These are phyloP conservation scores for Pleurotus sapidus DNA, from an alignment of 768 basidiomycete genomes.

Conservation along the genomic window DNA sequence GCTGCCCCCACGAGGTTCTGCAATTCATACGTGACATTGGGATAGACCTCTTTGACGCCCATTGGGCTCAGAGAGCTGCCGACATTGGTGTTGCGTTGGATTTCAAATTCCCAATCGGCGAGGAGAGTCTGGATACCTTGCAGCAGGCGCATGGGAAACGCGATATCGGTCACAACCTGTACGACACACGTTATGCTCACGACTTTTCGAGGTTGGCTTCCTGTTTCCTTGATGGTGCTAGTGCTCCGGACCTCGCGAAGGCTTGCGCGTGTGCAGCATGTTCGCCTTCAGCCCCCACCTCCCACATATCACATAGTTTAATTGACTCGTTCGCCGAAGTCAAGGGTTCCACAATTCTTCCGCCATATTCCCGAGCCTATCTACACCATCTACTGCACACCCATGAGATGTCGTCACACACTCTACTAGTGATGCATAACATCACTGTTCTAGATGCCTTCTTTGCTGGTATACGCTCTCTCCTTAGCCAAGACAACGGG, in stretches of 20 bases:
- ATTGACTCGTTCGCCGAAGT: constrained; percentile 25
- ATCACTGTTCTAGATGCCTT: constrained; percentile 64
- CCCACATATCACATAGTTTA: constrained; percentile 41
- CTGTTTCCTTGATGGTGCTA: constrained; percentile 26
- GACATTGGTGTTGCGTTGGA: constrained; percentile 74
- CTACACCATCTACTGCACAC: constrained; percentile 83
- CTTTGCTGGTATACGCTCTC: constrained; percentile 52
- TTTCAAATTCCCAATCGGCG: constrained; percentile 62
- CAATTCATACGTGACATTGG: constrained; percentile 61
- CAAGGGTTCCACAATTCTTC: constrained; percentile 2
- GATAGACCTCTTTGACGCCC: constrained; percentile 72
- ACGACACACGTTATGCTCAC: constrained; percentile 48
- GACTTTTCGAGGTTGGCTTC: constrained; percentile 60
- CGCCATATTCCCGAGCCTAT: constrained; percentile 57
- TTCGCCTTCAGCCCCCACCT: constrained; percentile 36
- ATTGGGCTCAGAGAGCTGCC: constrained; percentile 69
- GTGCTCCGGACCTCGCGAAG: constrained; percentile 10
- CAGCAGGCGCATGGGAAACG: constrained; percentile 20
- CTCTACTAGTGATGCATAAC: constrained; percentile 76
- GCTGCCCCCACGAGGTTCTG: constrained; percentile 76
- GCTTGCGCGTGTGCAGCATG: constrained; percentile 58
- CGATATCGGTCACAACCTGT: constrained; percentile 74
- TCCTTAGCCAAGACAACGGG: constrained; percentile 18
- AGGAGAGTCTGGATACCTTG: background rate
- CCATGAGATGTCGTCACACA: constrained; percentile 87